These are phyloP conservation scores for Polyporus tsugae DNA, from an alignment of 1,284 basidiomycete genomes.

Conservation along the genomic window DNA sequence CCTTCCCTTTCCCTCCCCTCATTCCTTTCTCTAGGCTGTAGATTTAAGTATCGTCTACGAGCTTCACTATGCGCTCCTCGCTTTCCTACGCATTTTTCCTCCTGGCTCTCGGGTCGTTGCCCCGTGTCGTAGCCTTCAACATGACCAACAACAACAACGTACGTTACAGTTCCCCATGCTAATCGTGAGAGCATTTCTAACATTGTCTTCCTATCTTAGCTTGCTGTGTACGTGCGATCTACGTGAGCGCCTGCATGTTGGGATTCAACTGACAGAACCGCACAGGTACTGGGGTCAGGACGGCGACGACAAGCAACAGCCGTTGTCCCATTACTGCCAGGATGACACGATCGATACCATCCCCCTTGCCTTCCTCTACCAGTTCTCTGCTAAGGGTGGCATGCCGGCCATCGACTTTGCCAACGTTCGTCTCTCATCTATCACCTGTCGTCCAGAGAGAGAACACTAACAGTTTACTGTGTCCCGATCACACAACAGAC, in stretches of 20 bases:
- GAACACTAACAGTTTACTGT: not conserved
- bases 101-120: conserved; percentile 33
- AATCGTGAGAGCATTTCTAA: conserved; percentile 15
- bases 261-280: conserved; percentile 6
- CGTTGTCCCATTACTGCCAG: conserved; percentile 55
- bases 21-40: conserved; percentile 10
- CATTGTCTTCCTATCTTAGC: conserved; percentile 19
- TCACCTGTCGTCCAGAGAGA: not conserved
- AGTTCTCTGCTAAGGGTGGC: conserved; percentile 60
- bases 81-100: conserved; percentile 32
- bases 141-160: conserved; percentile 42
- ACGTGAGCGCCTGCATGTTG: not conserved
- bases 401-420: conserved; percentile 66
- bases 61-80: conserved; percentile 24
- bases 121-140: conserved; percentile 37
- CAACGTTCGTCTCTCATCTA: conserved; percentile 50
- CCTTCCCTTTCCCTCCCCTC: not conserved
- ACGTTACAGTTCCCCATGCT: conserved; percentile 21
- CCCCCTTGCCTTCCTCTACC: conserved; percentile 64
- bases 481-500: conserved; percentile 41
- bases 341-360: conserved; percentile 59
- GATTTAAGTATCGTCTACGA: conserved; percentile 16
- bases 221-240: conserved; percentile 35
- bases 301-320: conserved; percentile 55
- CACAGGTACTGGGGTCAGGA: conserved; percentile 56